Conservation (phyloP, 192 early-diverging fungal genomes). For the Physocladia obscura region DNA sequence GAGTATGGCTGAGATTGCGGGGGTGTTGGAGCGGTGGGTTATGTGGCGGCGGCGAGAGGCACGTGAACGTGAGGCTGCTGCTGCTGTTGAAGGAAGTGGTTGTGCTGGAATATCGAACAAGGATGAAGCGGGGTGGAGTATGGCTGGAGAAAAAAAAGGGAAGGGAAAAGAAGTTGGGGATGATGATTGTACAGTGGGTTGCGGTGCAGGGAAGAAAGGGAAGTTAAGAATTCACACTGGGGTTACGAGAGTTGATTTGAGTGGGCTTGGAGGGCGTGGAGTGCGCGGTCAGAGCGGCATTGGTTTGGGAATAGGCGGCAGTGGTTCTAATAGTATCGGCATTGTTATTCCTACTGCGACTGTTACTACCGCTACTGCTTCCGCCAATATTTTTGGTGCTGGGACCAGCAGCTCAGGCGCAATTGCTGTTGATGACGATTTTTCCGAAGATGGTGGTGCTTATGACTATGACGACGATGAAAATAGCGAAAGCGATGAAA, state of each 20-base stretch:
- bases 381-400: not conserved
- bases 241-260: too few relatives aligned
- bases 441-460: not conserved
- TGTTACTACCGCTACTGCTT: not conserved
- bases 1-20: slow-evolving; percentile 40
- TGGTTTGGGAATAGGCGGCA: too few relatives aligned
- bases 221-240: too few relatives aligned
- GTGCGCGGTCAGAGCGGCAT: too few relatives aligned
- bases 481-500: not conserved
- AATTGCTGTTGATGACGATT: not conserved
- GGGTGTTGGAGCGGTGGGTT: slow-evolving; percentile 25
- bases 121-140: too few relatives aligned
- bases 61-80: not conserved
- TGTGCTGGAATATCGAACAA: too few relatives aligned
- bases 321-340: too few relatives aligned
- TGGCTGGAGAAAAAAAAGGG: too few relatives aligned
- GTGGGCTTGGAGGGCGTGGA: too few relatives aligned
- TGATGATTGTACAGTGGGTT: too few relatives aligned
- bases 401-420: not conserved
- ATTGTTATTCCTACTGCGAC: too few relatives aligned
- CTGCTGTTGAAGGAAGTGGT: not conserved
- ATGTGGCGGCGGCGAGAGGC: slow-evolving; percentile 1
- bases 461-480: not conserved
- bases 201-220: too few relatives aligned
- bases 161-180: not conserved